Base-by-base conservation (phyloP, 257 asterid genomes). In the Solanum bukasovii region DNA sequence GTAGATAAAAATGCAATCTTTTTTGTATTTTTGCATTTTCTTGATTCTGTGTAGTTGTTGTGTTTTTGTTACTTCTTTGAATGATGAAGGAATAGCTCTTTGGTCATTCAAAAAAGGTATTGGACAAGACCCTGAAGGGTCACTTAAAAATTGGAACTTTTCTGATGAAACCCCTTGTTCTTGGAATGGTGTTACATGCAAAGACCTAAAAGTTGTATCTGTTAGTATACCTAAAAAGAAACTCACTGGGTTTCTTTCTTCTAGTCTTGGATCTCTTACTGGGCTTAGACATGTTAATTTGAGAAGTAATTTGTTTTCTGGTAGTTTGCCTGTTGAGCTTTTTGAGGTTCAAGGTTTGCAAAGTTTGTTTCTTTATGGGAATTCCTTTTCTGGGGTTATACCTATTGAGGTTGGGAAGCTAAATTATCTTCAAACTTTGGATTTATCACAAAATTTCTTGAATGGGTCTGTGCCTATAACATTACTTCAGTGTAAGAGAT, bases 161-260 rank as follows among this genome's bases (percentile, higher is more conserved):
- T 91, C 96, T 46, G 97, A 96, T 89, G 95, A 90, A 91, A 95
- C 92, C 86, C 99, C 99, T 68, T 96, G 99, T 93, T 92, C 91
- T 5, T 96, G 99, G 99, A 96, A 94, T 89, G 99, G 98, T n/a
- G 88, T 96, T 31, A 91, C 98, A 84, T 96, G 99, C 93, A 93
- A 92, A 79, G 91, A 91, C 72, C 92, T 90, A 23, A 94, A 83
- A 37, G 98, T 95, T 74, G 91, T 96, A 33, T 91, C 98, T 86
- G 88, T 95, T 40, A 92, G 92, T 91, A 92, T 95, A 40, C 98
- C 98, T 18, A 94, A 90, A 83, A 94, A 91, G 93, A 92, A 92
- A 87, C 98, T 96, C 84, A 49, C 91, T 70, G 98, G 99, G 87
- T 87, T 89, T 90, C 92, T 96, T 78, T 91, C 96, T 40, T 40